Conservation (phyloP, 164 flowering plant species). For the Chimonanthus salicifolius region DNA sequence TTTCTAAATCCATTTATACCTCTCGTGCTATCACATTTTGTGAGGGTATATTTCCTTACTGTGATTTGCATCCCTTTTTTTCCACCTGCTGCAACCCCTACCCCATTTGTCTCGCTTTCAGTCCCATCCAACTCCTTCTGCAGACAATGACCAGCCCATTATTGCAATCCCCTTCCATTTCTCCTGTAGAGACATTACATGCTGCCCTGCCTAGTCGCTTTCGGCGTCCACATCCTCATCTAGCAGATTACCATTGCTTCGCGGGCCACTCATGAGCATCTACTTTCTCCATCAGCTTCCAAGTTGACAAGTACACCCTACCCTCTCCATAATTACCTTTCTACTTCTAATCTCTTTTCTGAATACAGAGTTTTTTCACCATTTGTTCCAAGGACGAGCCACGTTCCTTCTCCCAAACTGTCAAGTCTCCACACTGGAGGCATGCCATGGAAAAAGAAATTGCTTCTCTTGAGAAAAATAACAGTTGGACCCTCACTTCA, state of each 20-base stretch:
- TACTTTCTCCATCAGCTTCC: no score
- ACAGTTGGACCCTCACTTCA: not conserved
- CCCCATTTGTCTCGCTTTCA: no score
- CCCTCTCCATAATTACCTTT: not conserved
- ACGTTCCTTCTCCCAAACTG: not conserved
- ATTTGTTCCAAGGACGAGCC: not conserved
- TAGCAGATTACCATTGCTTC: no score
- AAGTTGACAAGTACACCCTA: not conserved
- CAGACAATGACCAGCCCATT: no score
- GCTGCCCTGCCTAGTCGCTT: no score
- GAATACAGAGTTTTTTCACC: no score
- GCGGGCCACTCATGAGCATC: no score
- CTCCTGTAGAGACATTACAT: no score
- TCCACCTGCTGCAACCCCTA: not conserved
- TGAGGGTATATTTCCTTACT: not conserved
- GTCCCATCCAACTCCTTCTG: no score
- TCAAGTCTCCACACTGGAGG: not conserved
- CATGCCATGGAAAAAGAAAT: not conserved
- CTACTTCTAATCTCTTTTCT: not conserved
- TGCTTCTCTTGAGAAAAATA: not conserved
- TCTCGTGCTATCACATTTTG: not conserved
- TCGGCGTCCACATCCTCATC: no score
- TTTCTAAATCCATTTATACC: not conserved
- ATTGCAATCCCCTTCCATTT: no score
- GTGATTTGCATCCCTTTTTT: no score